Evolutionary conservation across 2,329 filamentous ascomycete species (phyloP).

Genomic region (Arthrobotrys iridis): DNA sequence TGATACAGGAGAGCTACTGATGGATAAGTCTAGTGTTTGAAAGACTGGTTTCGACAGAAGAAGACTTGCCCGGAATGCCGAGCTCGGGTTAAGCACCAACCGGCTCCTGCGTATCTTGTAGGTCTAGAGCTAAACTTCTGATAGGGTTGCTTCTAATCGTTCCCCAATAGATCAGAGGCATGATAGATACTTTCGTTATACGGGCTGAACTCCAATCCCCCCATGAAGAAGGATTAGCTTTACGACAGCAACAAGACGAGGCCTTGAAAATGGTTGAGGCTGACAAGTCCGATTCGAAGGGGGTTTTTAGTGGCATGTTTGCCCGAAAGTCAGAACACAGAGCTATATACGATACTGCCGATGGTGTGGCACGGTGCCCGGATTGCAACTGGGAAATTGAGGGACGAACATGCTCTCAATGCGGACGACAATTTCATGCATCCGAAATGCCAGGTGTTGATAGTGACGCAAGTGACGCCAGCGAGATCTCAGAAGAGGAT

Average conservation of each 20-base stretch:
- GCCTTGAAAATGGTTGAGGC: slow-evolving; percentile 54
- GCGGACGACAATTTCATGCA: slow-evolving; percentile 47
- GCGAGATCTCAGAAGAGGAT: slow-evolving; percentile 32
- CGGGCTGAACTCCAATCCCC: slow-evolving; percentile 56
- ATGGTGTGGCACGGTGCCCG: slow-evolving; percentile 56
- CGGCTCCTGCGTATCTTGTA: slow-evolving; percentile 58
- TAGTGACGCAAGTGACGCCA: slow-evolving; percentile 42
- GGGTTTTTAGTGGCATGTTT: slow-evolving; percentile 57
- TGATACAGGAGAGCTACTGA: neutral
- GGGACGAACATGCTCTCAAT: slow-evolving; percentile 54
- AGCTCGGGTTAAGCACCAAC: slow-evolving; percentile 55
- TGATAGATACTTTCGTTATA: slow-evolving; percentile 58
- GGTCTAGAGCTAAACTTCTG: neutral
- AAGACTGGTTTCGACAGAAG: slow-evolving; percentile 57
- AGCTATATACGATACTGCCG: slow-evolving; percentile 55
- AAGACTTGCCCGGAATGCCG: slow-evolving; percentile 58
- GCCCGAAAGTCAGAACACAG: slow-evolving; percentile 30
- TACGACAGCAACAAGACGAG: slow-evolving; percentile 57
- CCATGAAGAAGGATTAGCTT: slow-evolving; percentile 54
- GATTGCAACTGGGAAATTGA: slow-evolving; percentile 57
- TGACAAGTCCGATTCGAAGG: slow-evolving; percentile 52
- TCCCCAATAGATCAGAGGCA: slow-evolving; percentile 56
- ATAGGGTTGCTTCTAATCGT: neutral
- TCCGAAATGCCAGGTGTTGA: slow-evolving; percentile 45
- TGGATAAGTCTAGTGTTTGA: slow-evolving; percentile 55